Base-by-base conservation (phyloP, 1,139 yeast genomes). In the Protomyces gravidus region DNA sequence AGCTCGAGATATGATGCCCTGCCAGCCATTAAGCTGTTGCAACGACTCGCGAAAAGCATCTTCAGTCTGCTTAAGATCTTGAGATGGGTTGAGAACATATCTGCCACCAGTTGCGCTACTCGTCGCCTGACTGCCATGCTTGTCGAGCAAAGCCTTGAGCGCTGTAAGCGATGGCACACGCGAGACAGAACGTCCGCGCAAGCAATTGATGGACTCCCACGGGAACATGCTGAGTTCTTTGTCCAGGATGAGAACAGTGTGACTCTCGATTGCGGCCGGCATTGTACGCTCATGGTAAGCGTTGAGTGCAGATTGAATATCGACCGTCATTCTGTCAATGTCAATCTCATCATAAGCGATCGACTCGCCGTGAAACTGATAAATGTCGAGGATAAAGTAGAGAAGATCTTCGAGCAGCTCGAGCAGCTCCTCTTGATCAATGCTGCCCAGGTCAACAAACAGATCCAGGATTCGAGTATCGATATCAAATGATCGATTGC, bases 1-100 rank as follows among this genome's bases (percentile, higher is more conserved):
- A 47, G 72, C 74, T 11, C 65, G 63, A 0, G 86, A 85, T 5
- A 77, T 70, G 0, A 79, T 61, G 27, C 62, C 62, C 7, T 51
- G 28, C 63, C 62, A 59, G 7, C 55, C 63, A 5, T 70, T 63
- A 0, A 72, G 64, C 9, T 70, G 62, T 2, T 67, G 63, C 62
- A 89, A 81, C 9, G 73, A 66, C 0, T 74, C 71, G 42, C 75
- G 76, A 65, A 92, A 86, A 47, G 79, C 74, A 2, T 72, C 73
- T 68, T 89, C 89, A 0, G 97, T 89, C 62, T 82, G 76, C 13
- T 69, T 69, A 56, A 92, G 76, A 69, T 92, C 97, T 2, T 85
- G 84, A 0, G 84, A 84, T 0, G 98, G 97, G 66, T 92, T 90
- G 33, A 92, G 74, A 32, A 92, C 71, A 70, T 84, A 86, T 53